Percentiles rank a stretch among this genome's conserved stretches.
Conservation (phyloP, 352 stramenopile genomes). For the Thraustochytrium sp. region DNA sequence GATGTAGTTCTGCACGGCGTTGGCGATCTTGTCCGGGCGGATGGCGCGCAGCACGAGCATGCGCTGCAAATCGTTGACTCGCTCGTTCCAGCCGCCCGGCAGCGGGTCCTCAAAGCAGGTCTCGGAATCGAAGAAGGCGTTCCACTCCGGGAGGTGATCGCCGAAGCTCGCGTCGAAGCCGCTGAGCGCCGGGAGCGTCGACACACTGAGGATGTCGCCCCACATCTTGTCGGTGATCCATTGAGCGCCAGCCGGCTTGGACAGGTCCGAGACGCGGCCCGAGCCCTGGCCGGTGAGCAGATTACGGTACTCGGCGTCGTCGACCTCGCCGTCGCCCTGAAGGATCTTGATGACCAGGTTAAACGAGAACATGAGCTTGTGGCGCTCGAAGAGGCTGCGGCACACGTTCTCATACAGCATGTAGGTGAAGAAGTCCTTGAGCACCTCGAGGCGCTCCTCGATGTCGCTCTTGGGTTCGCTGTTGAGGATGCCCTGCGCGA, state of each 20-base stretch:
- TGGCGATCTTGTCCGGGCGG: conserved; percentile 83
- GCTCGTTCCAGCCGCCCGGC: conserved; percentile 57
- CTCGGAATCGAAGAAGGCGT: conserved; percentile 65
- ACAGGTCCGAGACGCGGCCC: conserved; percentile 50
- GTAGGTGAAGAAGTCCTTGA: conserved; percentile 89
- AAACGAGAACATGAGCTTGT: conserved; percentile 94
- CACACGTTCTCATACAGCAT: conserved; percentile 90
- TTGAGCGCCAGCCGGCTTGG: conserved; percentile 55
- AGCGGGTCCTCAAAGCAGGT: conserved; percentile 70
- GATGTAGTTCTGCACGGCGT: conserved; percentile 81
- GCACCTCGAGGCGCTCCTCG: conserved; percentile 70
- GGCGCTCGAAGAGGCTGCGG: conserved; percentile 88
- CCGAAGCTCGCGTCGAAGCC: conserved; percentile 79
- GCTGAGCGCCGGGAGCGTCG: conserved; percentile 76
- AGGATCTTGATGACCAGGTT: conserved; percentile 85
- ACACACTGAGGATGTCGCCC: conserved; percentile 55
- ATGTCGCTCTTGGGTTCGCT: conserved; percentile 66
- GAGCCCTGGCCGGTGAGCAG: conserved; percentile 82
- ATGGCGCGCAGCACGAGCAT: conserved; percentile 81
- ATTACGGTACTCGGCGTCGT: conserved; percentile 82
- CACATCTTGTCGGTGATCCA: conserved; percentile 63
- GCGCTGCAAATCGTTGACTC: conserved; percentile 76
- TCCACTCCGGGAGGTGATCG: conserved; percentile 52
- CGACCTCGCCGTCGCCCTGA: conserved; percentile 57
- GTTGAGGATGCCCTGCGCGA: conserved; percentile 72